Conservation (phyloP, 345 rosid genomes). For the Eutrema heterophyllum region DNA sequence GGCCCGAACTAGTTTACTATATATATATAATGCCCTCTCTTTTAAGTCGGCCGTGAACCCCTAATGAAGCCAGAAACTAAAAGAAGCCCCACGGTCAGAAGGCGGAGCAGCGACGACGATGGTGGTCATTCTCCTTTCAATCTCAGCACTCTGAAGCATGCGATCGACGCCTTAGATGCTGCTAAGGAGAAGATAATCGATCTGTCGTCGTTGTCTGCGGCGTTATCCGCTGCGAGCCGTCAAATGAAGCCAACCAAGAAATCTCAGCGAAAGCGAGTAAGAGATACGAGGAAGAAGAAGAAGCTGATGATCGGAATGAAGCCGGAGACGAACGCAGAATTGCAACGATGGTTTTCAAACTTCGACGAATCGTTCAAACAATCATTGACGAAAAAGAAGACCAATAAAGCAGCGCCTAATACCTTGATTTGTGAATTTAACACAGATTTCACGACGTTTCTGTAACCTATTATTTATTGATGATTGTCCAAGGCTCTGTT, state of each 20-base stretch:
- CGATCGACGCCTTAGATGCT: background rate
- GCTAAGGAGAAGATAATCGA: background rate
- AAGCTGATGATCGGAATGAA: background rate
- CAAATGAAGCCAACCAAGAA: background rate
- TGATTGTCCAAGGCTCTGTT: background rate
- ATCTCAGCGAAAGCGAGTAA: background rate
- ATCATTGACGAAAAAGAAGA: background rate
- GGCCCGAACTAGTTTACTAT: background rate
- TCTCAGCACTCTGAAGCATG: background rate
- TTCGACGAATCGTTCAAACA: background rate
- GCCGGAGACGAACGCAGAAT: background rate
- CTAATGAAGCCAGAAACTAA: slow-evolving; percentile 4
- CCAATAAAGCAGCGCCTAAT: background rate
- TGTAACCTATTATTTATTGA: background rate
- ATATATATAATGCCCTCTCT: background rate
- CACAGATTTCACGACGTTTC: background rate
- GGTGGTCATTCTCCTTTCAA: background rate
- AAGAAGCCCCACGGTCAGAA: background rate
- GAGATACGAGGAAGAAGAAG: background rate
- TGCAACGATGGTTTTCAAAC: background rate
- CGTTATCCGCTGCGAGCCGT: background rate
- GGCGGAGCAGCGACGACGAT: background rate
- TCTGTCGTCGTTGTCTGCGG: background rate
- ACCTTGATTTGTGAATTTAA: background rate
- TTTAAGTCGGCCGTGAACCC: too few species aligned